Conservation (phyloP, 176 grass and related monocot genomes). For the Carex scoparia region DNA sequence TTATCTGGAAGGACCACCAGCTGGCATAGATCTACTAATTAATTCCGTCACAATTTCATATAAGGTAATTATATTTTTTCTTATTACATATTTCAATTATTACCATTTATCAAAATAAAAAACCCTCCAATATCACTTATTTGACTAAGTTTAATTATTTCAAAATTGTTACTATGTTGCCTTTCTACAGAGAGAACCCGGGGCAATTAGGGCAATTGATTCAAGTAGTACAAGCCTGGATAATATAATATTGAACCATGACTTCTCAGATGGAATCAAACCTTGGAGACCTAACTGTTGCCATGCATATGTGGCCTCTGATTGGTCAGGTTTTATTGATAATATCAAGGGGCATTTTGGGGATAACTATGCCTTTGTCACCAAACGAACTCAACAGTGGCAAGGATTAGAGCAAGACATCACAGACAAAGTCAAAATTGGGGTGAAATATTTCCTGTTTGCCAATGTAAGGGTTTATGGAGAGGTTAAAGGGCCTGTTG, state of each 20-base stretch:
- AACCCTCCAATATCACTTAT: not conserved
- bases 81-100: not conserved
- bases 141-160: not conserved
- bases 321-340: constrained; percentile 79
- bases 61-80: constrained; percentile 5
- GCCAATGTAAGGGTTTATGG: constrained; percentile 63
- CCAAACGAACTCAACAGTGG: constrained; percentile 71
- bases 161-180: constrained; percentile 7
- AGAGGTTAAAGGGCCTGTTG: constrained; percentile 35
- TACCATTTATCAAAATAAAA: not conserved
- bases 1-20: constrained; percentile 81
- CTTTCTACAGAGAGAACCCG: constrained; percentile 46
- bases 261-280: constrained; percentile 69
- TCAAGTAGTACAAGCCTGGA: constrained; percentile 27
- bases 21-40: constrained; percentile 66
- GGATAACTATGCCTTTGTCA: constrained; percentile 78
- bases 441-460: constrained; percentile 45
- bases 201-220: constrained; percentile 10
- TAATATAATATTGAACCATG: constrained; percentile 54
- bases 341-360: constrained; percentile 60
- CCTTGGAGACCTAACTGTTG: constrained; percentile 56
- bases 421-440: constrained; percentile 52
- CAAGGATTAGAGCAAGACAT: constrained; percentile 90
- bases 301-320: constrained; percentile 79
- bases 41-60: constrained; percentile 59